A percentile compares a stretch with the other conserved stretches of the same genome.
phyloP scores from a whole-genome alignment of 306 rosid species.

The Lathyrus sativus region DNA sequence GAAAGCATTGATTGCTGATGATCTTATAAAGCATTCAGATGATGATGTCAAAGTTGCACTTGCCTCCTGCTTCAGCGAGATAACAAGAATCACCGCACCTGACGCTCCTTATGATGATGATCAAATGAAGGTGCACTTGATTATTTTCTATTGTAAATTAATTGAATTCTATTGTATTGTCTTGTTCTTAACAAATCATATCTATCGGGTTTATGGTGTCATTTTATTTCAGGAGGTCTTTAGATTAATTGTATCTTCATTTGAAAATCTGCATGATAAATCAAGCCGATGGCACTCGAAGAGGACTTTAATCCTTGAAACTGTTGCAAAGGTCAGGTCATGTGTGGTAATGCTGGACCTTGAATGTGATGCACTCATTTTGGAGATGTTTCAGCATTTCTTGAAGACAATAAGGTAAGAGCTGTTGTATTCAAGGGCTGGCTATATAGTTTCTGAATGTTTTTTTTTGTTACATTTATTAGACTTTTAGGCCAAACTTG shows the following conservation, averaged over 20 bases:
- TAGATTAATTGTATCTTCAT: slow-evolving; percentile 81
- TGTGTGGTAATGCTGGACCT: slow-evolving; percentile 96
- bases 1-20: slow-evolving; percentile 62
- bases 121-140: slow-evolving; percentile 73
- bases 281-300: slow-evolving; percentile 68
- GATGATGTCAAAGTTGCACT: slow-evolving; percentile 79
- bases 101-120: slow-evolving; percentile 91
- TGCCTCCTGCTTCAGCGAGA: slow-evolving; percentile 88
- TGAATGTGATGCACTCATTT: slow-evolving; percentile 82
- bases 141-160: slow-evolving; percentile 2
- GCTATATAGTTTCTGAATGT: slow-evolving; percentile 1
- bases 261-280: slow-evolving; percentile 72
- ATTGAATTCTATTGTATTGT: background rate
- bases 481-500: background rate
- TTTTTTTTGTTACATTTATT: slow-evolving; percentile 3
- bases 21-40: slow-evolving; percentile 63
- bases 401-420: slow-evolving; percentile 72
- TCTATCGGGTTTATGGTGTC: slow-evolving; percentile 8
- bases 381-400: slow-evolving; percentile 92
- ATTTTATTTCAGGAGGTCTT: slow-evolving; percentile 66
- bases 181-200: background rate
- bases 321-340: slow-evolving; percentile 87
- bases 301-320: slow-evolving; percentile 73
- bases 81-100: slow-evolving; percentile 91
- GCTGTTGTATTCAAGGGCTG: slow-evolving; percentile 27